Base-by-base conservation (phyloP, 1,284 basidiomycete genomes). In the Mycena citricolor region DNA sequence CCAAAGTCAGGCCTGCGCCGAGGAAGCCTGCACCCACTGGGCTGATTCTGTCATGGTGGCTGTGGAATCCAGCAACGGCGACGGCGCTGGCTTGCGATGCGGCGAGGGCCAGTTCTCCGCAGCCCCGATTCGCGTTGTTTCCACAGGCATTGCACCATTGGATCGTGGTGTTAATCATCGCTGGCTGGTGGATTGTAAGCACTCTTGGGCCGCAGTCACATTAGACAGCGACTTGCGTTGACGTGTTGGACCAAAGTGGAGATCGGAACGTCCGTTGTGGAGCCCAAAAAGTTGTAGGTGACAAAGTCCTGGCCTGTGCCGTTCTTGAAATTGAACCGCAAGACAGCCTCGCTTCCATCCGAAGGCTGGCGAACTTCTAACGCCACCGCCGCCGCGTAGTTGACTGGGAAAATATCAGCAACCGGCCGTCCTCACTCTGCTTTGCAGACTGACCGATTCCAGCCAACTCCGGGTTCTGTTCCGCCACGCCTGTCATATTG, bases 261-360 rank as follows among this genome's bases (percentile, higher is more conserved):
- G 20, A 90, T 62, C 8, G 79, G 73, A 7, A 83, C 68, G 57
- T 78, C 79, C n/a, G 64, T 69, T 4, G 77, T 71, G 5, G 68
- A 74, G 53, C 78, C 78, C 54, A 88, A 71, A 69, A 88, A 82
- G 51, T 71, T 69, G 61, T 86, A 76, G 5, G 73, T 74, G 37
- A 71, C 66, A 58, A 81, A 81, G 32, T 70, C 63, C 21, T 68
- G 67, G 28, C 62, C 64, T 1, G 86, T 83, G 8, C 87, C 88
- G 59, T 93, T 93, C 63, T 84, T 83, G 73, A 91, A 90, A 58
- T 80, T 83, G 64, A 90, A 75, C 23, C 83, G 76, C 37, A 92
- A 61, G 49, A 81, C 71, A 37, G 80, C 68, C 60, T 74, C 60
- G 44, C 72, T 64, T 57, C 74, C 58, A 55, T 70, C 58, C 46